Evolutionary conservation across 768 basidiomycete genomes (phyloP), one percentile per base, ranked within the genome.

Genomic region (Boletus patriciae): DNA sequence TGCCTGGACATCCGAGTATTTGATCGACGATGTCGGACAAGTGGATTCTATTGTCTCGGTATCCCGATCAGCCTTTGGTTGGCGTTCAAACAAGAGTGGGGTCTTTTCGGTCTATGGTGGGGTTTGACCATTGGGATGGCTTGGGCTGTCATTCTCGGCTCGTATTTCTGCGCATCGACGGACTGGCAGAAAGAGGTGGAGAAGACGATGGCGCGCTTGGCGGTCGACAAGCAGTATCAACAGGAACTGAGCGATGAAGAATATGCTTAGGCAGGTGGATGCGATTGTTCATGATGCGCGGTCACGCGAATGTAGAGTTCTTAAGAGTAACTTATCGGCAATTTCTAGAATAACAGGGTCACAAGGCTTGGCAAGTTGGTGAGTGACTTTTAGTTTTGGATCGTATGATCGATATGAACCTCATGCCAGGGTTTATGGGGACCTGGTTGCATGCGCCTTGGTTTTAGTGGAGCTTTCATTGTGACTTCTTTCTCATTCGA

Each of bases 1-100:
- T 16, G 4, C 31, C 37, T 18, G n/a, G 19, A 34, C 12, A 6
- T 25, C 18, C 7, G 9, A 25, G n/a, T 31, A 6, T 23, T n/a
- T 27, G 38, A 53, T 48, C 3, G 36, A 48, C 23, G 12, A 27
- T 23, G 42, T n/a, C 18, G 19, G 29, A 9, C 43, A 36, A 65
- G 84, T 52, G 85, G 86, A 1, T 94, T 94, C 71, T 94, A 94
- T 65, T 75, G 88, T 53, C 74, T 94, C 53, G 90, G 91, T 33
- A 85, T 94, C 53, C 93, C 93, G 0, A 77, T 92, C 52, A 94
- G 92, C 2, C 73, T 93, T 34, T 90, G 81, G 75, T 81, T 95
- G 11, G 80, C 89, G 2, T 93, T 94, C 76, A 74, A 76, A 56
- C 71, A 67, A 7, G 67, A 79, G 47, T 77, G 86, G 70, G 81